Evolutionary conservation across 1,284 basidiomycete species (phyloP), one percentile per base, ranked within the genome.

Genomic region (Kalmanozyma brasiliensis): DNA sequence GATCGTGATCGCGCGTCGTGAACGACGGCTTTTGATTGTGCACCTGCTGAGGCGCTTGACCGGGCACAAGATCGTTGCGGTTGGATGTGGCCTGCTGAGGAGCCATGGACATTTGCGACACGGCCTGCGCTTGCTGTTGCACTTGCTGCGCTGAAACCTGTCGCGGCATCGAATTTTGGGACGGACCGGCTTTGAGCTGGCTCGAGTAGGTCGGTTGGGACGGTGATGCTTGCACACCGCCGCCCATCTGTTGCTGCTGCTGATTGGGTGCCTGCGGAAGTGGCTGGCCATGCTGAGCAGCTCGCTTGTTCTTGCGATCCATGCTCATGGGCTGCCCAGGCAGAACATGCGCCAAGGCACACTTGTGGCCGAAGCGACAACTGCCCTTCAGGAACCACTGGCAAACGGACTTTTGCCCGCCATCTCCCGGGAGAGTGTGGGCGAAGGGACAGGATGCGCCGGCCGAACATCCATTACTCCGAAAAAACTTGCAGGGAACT

Each of bases 401-500:
- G 81, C 95, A 98, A 46, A 91, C 87, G 76, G 95, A 93, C 83
- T 96, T 96, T 24, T 73, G 66, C 37, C 60, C 60, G 13, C 83
- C 83, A 26, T 83, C 81, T 22, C 78, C 78, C 10, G 81, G 77
- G n/a, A 83, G 64, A 60, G 81, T 81, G 73, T 98, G 94, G 30
- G 93, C 95, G 87, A 98, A 98, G 24, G 93, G 93, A 83, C 94
- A 98, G 22, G 91, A 90, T n/a, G 91, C 86, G 40, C 94, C 94
- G 22, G 94, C 94, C 11, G 94, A 95, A 84, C 94, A 82, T 46
- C 82, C 78, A 49, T 79, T 75, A 66, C 72, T 76, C 82, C 91
- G 93, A 89, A 90, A 97, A 87, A 98, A 98, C 84, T 96, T 93
- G 86, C 95, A 98, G 3, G 94, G 94, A 23, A 98, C 95, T 85